Percentiles rank a stretch among this genome's conserved stretches.
Evolutionary conservation across 805 yeast species (phyloP).

Genomic region (Metschnikowia kunwiensis): DNA sequence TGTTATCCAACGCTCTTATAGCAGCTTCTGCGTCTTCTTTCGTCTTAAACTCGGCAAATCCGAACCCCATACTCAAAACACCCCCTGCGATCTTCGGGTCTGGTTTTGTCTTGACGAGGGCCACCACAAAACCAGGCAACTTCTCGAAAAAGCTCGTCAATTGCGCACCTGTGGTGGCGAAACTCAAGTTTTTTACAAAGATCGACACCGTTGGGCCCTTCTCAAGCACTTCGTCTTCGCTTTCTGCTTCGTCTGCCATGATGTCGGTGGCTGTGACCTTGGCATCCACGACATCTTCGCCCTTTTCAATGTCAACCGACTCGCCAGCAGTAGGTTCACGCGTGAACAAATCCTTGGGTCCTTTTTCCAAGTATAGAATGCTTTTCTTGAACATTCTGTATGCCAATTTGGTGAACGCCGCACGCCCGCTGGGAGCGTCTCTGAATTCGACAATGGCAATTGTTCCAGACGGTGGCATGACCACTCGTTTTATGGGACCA

Average conservation of each 20-base stretch:
- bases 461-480: slow-evolving; percentile 96
- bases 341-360: slow-evolving; percentile 78
- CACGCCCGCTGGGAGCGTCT: slow-evolving; percentile 77
- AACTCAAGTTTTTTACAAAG: slow-evolving; percentile 89
- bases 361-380: slow-evolving; percentile 87
- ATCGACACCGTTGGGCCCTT: slow-evolving; percentile 79
- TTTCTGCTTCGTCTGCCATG: slow-evolving; percentile 23
- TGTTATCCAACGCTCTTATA: slow-evolving; percentile 67
- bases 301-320: slow-evolving; percentile 19
- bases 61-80: slow-evolving; percentile 93
- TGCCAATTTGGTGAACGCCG: slow-evolving; percentile 84
- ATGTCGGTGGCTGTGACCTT: slow-evolving; percentile 45
- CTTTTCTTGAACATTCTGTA: slow-evolving; percentile 85
- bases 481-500: slow-evolving; percentile 74
- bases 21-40: slow-evolving; percentile 78
- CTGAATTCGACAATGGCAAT: slow-evolving; percentile 91
- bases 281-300: slow-evolving; percentile 29
- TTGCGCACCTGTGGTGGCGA: slow-evolving; percentile 62
- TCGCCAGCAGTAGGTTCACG: slow-evolving; percentile 49
- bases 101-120: slow-evolving; percentile 82
- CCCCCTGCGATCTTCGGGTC: slow-evolving; percentile 71
- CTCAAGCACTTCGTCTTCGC: slow-evolving; percentile 40
- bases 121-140: slow-evolving; percentile 75
- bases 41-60: slow-evolving; percentile 86
- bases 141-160: slow-evolving; percentile 62